Evolutionary conservation across 495 filamentous ascomycete genomes (phyloP).

Genomic region (Hypomontagnella submonticulosa): DNA sequence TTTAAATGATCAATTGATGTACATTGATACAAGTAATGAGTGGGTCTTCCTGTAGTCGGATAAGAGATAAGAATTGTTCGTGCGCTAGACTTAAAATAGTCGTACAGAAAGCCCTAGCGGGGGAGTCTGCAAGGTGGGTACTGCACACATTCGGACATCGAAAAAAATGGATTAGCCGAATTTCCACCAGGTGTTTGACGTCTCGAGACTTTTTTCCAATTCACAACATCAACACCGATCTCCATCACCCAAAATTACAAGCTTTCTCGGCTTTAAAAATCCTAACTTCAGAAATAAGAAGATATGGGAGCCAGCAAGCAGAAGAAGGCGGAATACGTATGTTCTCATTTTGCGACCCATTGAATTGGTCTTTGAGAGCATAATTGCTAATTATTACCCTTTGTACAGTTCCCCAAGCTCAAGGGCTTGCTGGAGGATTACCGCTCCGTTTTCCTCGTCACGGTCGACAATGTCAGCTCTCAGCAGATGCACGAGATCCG

Average conservation of each 20-base stretch:
- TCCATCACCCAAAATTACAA: slow-evolving; percentile 42
- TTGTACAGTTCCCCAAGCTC: slow-evolving; percentile 86
- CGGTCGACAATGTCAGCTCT: slow-evolving; percentile 94
- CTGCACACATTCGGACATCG: slow-evolving; percentile 33
- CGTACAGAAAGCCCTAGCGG: slow-evolving; percentile 34
- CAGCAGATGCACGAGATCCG: slow-evolving; percentile 99
- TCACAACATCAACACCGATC: slow-evolving; percentile 18
- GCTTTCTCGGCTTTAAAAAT: slow-evolving; percentile 86
- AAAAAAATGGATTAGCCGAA: slow-evolving; percentile 49
- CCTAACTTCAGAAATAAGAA: slow-evolving; percentile 95
- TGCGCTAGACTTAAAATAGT: not conserved
- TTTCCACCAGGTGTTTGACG: slow-evolving; percentile 33
- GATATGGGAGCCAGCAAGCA: slow-evolving; percentile 98
- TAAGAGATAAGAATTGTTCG: slow-evolving; percentile 11
- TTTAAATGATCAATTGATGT: no score
- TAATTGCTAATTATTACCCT: slow-evolving; percentile 14
- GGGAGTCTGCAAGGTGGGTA: slow-evolving; percentile 15
- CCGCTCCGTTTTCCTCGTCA: slow-evolving; percentile 95
- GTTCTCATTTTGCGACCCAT: slow-evolving; percentile 4
- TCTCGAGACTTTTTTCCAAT: slow-evolving; percentile 21
- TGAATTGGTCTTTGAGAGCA: not conserved
- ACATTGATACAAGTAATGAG: no score
- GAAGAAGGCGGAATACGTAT: slow-evolving; percentile 89
- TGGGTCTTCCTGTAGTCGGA: not conserved
- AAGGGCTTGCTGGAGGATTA: slow-evolving; percentile 92